Percentiles rank a stretch among this genome's conserved stretches.
These are phyloP conservation scores for Trypanosoma avium DNA, from an alignment of 208 protist genomes.

Conservation along the genomic window DNA sequence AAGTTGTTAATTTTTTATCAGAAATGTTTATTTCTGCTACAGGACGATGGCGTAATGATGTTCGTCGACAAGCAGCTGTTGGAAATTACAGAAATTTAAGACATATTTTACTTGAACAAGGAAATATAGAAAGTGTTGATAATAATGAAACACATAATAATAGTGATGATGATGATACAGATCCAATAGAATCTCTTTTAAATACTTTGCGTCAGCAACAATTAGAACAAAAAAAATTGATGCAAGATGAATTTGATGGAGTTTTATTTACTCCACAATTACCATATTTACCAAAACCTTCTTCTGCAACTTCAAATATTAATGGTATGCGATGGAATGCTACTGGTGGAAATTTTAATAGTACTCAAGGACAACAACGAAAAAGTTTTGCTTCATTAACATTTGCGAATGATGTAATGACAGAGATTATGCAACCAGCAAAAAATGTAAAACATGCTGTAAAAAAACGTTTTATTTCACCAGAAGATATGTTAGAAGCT, in stretches of 20 bases:
- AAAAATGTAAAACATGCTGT: slow-evolving; percentile 28
- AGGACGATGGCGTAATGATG: slow-evolving; percentile 75
- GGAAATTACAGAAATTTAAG: slow-evolving; percentile 79
- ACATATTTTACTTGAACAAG: slow-evolving; percentile 26
- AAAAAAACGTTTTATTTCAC: no score
- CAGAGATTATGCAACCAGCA: slow-evolving; percentile 38
- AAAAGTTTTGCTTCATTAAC: slow-evolving; percentile 28
- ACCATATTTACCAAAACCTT: not conserved
- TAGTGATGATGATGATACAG: not conserved
- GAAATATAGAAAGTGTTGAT: not conserved
- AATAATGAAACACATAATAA: not conserved
- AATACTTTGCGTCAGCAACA: not conserved
- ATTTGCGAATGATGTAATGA: slow-evolving; percentile 34
- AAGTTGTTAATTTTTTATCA: slow-evolving; percentile 75
- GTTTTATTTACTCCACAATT: not conserved
- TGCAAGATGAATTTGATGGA: not conserved
- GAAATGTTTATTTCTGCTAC: slow-evolving; percentile 65
- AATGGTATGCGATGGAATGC: not conserved
- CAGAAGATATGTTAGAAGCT: not conserved
- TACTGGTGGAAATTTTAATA: slow-evolving; percentile 5
- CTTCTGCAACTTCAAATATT: not conserved
- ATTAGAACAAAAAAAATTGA: not conserved
- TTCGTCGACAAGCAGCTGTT: slow-evolving; percentile 65
- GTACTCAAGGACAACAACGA: not conserved
- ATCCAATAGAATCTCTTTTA: no score